Conservation (phyloP, 768 basidiomycete species). For the Rubroboletus satanas region DNA sequence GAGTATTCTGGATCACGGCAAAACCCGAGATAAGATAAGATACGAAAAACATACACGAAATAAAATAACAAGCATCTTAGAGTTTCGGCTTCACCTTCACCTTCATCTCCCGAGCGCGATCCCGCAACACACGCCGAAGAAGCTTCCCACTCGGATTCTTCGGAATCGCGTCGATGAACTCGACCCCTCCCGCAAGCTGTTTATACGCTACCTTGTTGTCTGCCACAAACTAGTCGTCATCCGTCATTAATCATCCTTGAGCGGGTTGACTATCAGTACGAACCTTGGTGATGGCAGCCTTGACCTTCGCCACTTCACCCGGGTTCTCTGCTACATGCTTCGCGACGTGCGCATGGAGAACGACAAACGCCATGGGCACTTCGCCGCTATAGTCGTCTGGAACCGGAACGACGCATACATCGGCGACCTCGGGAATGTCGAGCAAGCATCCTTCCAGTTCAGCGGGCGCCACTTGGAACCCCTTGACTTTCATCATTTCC, state of each 20-base stretch:
- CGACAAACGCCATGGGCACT: conserved; percentile 66
- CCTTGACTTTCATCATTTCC: conserved; percentile 68
- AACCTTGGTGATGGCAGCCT: conserved; percentile 48
- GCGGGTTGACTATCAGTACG: neutral
- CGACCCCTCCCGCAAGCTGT: conserved; percentile 55
- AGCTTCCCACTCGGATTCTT: conserved; percentile 64
- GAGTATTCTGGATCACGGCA: neutral
- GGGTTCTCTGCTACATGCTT: conserved; percentile 31
- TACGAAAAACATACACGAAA: neutral
- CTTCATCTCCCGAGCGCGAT: conserved; percentile 39
- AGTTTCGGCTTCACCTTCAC: conserved; percentile 23
- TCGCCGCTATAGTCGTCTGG: conserved; percentile 72
- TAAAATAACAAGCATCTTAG: neutral
- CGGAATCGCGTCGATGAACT: conserved; percentile 51
- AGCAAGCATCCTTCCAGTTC: conserved; percentile 68
- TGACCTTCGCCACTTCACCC: conserved; percentile 33
- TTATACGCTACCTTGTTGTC: conserved; percentile 56
- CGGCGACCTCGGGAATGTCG: conserved; percentile 54
- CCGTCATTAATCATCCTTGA: conserved; percentile 1
- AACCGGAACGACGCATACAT: conserved; percentile 61
- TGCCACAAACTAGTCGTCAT: conserved; percentile 44
- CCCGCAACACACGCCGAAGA: conserved; percentile 48
- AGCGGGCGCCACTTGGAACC: conserved; percentile 73
- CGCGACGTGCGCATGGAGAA: conserved; percentile 43
- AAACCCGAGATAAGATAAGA: conserved; percentile 22